These are phyloP conservation scores for Rhynchospora pubera DNA, from an alignment of 176 grass and related monocot genomes.

Conservation along the genomic window DNA sequence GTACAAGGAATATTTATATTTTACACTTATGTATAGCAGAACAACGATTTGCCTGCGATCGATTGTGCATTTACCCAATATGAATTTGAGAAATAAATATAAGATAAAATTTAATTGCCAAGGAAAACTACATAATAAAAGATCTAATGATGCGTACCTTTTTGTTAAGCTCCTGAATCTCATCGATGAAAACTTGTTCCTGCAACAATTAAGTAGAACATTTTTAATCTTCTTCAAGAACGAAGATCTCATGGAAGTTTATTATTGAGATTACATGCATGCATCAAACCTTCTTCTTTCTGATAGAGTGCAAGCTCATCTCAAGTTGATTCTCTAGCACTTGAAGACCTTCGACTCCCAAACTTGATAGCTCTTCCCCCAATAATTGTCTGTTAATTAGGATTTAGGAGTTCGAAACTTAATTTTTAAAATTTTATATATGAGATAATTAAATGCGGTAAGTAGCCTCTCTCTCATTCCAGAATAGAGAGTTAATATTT, in stretches of 20 bases:
- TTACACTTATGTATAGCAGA: not conserved
- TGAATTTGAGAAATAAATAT: not conserved
- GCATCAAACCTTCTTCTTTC: constrained; percentile 37
- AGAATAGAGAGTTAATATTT: no score
- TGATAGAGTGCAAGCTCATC: constrained; percentile 24
- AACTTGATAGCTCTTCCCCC: constrained; percentile 32
- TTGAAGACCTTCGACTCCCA: constrained; percentile 33
- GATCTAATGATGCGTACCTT: constrained; percentile 16
- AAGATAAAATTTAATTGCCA: not conserved
- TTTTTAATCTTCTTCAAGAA: not conserved
- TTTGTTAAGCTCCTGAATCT: constrained; percentile 24
- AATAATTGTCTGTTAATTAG: constrained; percentile 26
- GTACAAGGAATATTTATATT: not conserved
- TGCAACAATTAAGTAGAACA: not conserved
- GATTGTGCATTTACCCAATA: not conserved
- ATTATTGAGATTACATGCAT: not conserved
- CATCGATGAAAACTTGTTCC: constrained; percentile 20
- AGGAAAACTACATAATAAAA: not conserved
- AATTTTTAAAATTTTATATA: not conserved
- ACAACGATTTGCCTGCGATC: not conserved
- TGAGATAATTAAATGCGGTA: not conserved
- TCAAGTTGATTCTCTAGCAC: constrained; percentile 33
- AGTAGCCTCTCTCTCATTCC: no score
- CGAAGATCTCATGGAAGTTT: not conserved
- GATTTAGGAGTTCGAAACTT: not conserved